Percentiles rank a stretch among this genome's conserved stretches.
Evolutionary conservation across 2,329 filamentous ascomycete genomes (phyloP).

Genomic region (Neurospora sp.): DNA sequence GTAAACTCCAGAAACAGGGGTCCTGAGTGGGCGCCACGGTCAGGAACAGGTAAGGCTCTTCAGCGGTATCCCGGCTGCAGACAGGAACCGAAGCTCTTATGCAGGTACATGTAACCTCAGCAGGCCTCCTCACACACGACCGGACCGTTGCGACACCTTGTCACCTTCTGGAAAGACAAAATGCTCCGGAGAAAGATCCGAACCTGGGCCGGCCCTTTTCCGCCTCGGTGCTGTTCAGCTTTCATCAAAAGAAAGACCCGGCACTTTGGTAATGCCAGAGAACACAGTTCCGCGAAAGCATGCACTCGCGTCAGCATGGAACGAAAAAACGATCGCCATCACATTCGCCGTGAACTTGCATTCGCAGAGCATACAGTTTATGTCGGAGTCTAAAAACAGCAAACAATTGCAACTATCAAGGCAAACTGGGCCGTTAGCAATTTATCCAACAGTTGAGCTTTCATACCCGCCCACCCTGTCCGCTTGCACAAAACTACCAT

Average conservation of each 20-base stretch:
- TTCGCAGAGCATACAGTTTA: neutral
- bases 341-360: neutral
- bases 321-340: neutral
- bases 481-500: neutral
- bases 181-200: neutral
- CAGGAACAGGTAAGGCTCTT: neutral
- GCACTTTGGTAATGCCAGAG: neutral
- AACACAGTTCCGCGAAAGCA: neutral
- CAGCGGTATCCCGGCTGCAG: neutral
- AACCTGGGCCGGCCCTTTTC: neutral
- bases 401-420: neutral
- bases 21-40: neutral
- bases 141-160: neutral
- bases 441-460: neutral
- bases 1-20: conserved; percentile 1
- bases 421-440: neutral
- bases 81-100: neutral
- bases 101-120: neutral
- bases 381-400: neutral
- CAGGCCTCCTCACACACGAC: neutral
- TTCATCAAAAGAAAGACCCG: neutral
- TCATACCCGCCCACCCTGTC: neutral
- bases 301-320: neutral
- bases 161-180: neutral
- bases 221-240: neutral